Evolutionary conservation across 768 basidiomycete species (phyloP).

Genomic region (Agaricus sinodeliciosus): DNA sequence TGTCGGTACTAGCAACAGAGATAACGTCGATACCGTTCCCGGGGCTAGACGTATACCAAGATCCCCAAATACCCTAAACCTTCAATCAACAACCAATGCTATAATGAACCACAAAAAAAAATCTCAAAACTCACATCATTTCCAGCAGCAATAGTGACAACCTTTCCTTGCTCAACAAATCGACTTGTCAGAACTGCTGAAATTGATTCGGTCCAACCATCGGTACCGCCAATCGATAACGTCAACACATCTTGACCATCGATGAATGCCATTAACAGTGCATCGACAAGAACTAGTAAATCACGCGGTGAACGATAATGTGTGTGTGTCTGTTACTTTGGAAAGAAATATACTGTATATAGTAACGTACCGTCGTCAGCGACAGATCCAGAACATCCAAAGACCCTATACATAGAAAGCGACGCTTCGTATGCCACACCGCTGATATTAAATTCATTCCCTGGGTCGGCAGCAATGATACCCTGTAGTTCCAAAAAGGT

Average conservation of each 20-base stretch:
- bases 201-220: conserved; percentile 58
- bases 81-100: not conserved
- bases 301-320: not conserved
- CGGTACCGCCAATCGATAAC: conserved; percentile 55
- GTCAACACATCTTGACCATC: conserved; percentile 60
- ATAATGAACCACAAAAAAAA: not conserved
- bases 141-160: conserved; percentile 61
- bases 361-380: conserved; percentile 41
- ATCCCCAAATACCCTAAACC: conserved; percentile 42
- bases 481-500: conserved; percentile 24
- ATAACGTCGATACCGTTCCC: conserved; percentile 52
- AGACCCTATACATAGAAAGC: conserved; percentile 49
- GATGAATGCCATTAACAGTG: conserved; percentile 39
- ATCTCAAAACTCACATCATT: conserved; percentile 34
- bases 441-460: conserved; percentile 57
- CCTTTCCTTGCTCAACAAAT: conserved; percentile 48
- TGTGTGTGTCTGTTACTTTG: not conserved
- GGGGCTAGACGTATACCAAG: conserved; percentile 54
- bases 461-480: conserved; percentile 56
- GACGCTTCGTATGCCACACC: conserved; percentile 63
- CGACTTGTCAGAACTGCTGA: conserved; percentile 51
- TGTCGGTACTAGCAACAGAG: conserved; percentile 48
- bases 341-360: too few relatives aligned
- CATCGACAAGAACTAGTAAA: conserved; percentile 33
- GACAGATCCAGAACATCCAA: conserved; percentile 49